Base-by-base conservation (phyloP, 352 stramenopile genomes). In the Phytopythium delawarense region DNA sequence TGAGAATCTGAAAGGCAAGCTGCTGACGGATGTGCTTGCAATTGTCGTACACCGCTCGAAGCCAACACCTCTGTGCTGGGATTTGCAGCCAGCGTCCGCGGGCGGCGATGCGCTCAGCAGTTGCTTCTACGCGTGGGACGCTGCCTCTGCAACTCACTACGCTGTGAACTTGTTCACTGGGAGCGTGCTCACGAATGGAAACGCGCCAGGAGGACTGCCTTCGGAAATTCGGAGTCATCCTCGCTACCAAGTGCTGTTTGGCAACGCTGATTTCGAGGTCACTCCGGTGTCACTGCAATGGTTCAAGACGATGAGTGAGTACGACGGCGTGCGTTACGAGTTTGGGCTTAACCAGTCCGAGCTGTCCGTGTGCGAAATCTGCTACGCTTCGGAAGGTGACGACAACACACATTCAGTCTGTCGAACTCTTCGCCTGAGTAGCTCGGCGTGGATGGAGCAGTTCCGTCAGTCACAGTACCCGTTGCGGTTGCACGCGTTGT, bases 101-200 rank as follows among this genome's bases (percentile, higher is more conserved):
- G 21, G 2, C 2, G 7, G 1, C 7, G 37, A 6, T 63, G n/a
- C n/a, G n/a, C n/a, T n/a, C n/a, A n/a, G 60, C 8, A 81, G 54
- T 53, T 84, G 66, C 21, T 85, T 73, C 34, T 56, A 74, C 42
- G 65, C 67, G 11, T 46, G 62, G 15, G 66, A 80, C 13, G 7
- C 48, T 6, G 1, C 21, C 0, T 68, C 23, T 16, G 40, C 51
- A 56, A 69, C 59, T 0, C 65, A 73, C 12, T 87, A 84, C 34
- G 62, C 72, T 1, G 56, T 88, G 12, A 88, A 89, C 39, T n/a
- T 88, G 28, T 79, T 85, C 20, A 76, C 66, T 1, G 79, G 81
- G 0, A 49, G 59, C 2, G 65, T 88, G 4, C 51, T 87, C 7
- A 71, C 68, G 0, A 70, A 88, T 52, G 81, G 79, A 0, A 66